Evolutionary conservation across 495 filamentous ascomycete genomes (phyloP).

Genomic region (Parachaetomium inaequale): DNA sequence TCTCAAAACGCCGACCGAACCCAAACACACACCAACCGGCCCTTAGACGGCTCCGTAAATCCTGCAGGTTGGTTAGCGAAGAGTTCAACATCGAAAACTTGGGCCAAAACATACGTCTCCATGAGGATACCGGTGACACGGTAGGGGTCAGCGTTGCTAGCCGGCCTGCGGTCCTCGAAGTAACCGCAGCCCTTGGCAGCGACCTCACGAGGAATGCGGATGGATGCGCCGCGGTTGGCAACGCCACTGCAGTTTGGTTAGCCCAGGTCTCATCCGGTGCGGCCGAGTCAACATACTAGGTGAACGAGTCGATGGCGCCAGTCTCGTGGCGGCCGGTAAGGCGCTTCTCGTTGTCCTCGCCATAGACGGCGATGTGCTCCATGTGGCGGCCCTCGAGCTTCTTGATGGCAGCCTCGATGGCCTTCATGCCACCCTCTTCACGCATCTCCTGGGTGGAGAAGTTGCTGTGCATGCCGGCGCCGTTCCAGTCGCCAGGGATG

Average conservation of each 20-base stretch:
- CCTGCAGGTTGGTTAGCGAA: not conserved
- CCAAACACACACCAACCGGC: not conserved
- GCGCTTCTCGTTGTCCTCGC: constrained; percentile 85
- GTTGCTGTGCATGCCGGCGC: constrained; percentile 94
- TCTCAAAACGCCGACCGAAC: constrained; percentile 5
- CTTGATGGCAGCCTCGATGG: constrained; percentile 66
- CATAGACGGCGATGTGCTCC: constrained; percentile 97
- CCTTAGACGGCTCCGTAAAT: constrained; percentile 10
- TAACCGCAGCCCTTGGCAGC: constrained; percentile 96
- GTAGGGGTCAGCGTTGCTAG: constrained; percentile 94
- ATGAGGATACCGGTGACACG: constrained; percentile 44
- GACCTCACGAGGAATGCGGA: constrained; percentile 87
- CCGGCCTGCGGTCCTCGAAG: constrained; percentile 95
- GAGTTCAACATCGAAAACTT: constrained; percentile 8
- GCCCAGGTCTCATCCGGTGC: not conserved
- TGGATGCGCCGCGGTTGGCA: constrained; percentile 85
- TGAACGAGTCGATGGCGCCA: constrained; percentile 85
- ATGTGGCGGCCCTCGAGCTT: constrained; percentile 77
- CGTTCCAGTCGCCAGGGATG: constrained; percentile 99
- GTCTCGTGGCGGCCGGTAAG: constrained; percentile 97
- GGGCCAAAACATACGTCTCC: constrained; percentile 24
- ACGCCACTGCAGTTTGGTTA: constrained; percentile 54
- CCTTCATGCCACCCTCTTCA: constrained; percentile 89
- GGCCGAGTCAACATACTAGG: constrained; percentile 44
- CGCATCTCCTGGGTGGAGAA: constrained; percentile 86